These are phyloP conservation scores for Eruca vesicaria DNA, from an alignment of 441 rosid genomes.

Conservation along the genomic window DNA sequence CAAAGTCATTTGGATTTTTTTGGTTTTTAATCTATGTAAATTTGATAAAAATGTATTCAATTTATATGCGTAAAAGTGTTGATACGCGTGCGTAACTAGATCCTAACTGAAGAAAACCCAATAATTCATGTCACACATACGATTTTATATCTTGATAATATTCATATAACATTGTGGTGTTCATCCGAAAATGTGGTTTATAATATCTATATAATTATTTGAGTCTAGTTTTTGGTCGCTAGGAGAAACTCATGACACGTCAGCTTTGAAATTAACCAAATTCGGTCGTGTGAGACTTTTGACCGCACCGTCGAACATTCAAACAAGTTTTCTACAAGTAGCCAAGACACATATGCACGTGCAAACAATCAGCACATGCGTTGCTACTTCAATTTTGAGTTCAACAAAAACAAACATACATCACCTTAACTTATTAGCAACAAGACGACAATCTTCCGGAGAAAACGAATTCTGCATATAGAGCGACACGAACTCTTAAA, in stretches of 20 bases:
- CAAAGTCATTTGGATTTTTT: too few species aligned
- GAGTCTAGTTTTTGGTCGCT: background rate
- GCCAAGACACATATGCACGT: background rate
- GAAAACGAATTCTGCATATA: background rate
- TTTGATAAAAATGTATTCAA: too few species aligned
- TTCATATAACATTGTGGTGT: too few species aligned
- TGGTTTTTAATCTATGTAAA: too few species aligned
- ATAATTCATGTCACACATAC: too few species aligned
- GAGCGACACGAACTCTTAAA: background rate
- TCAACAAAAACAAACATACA: background rate
- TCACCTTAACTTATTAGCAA: background rate
- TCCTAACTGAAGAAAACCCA: too few species aligned
- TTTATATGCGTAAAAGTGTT: too few species aligned
- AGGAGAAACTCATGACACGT: constrained; percentile 12
- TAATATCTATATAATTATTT: too few species aligned
- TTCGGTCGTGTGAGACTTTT: constrained; percentile 28
- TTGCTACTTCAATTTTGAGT: background rate
- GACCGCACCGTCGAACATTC: constrained; percentile 29
- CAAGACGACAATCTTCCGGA: background rate
- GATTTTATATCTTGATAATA: too few species aligned
- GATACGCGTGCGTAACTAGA: too few species aligned
- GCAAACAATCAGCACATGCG: background rate
- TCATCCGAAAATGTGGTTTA: too few species aligned
- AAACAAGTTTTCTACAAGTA: background rate
- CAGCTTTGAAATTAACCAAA: constrained; percentile 29